Evolutionary conservation across 495 filamentous ascomycete species (phyloP).

Genomic region (Bathelium albidoporum): DNA sequence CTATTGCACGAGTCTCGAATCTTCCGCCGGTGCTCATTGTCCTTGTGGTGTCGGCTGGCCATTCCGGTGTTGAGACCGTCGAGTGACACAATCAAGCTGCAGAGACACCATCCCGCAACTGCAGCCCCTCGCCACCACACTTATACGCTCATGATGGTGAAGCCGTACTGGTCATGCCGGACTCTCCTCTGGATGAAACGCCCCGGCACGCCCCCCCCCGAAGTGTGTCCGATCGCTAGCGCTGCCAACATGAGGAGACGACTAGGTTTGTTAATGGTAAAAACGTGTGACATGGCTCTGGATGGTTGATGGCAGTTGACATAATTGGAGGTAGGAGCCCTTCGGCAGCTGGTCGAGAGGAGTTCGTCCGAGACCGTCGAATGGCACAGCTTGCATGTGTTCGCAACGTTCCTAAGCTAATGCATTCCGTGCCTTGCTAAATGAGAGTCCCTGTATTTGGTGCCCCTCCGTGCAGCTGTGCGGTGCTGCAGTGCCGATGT

Average conservation of each 20-base stretch:
- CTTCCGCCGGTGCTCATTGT: conserved; percentile 4
- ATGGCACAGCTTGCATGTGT: no score
- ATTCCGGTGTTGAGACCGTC: not conserved
- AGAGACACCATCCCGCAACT: not conserved
- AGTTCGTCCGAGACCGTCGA: not conserved
- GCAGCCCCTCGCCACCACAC: not conserved
- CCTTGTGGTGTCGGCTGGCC: conserved; percentile 4
- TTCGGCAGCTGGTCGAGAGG: not conserved
- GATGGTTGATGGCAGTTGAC: not conserved
- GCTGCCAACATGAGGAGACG: not conserved
- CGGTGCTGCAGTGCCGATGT: not conserved
- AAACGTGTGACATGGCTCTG: not conserved
- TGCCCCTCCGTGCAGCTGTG: not conserved
- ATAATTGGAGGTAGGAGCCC: not conserved
- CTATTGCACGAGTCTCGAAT: conserved; percentile 7
- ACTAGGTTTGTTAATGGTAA: not conserved
- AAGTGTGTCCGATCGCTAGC: not conserved
- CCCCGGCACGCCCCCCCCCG: not conserved
- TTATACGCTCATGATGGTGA: not conserved
- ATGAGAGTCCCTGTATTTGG: no score
- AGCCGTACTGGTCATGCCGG: not conserved
- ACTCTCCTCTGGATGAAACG: not conserved
- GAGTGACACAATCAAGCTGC: not conserved
- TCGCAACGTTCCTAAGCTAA: no score
- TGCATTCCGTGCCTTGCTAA: not conserved